phyloP scores from a whole-genome alignment of 805 yeast genomes.

The Zygosaccharomyces bailii region DNA sequence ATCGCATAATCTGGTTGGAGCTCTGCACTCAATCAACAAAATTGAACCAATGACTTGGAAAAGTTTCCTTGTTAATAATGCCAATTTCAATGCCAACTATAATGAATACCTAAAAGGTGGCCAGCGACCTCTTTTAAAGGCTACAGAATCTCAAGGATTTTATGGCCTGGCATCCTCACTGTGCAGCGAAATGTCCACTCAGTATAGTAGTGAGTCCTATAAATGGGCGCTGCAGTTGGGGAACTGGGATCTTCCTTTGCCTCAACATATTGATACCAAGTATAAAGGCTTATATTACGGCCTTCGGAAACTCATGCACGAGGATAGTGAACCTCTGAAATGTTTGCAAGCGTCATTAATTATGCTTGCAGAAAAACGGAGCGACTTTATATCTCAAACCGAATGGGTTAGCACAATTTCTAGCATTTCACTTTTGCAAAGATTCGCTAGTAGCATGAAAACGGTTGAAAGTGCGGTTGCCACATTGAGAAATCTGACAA shows the following conservation, averaged over 20 bases:
- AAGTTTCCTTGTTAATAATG: slow-evolving; percentile 53
- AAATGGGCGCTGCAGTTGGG: slow-evolving; percentile 75
- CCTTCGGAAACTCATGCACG: slow-evolving; percentile 42
- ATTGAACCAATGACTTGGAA: slow-evolving; percentile 38
- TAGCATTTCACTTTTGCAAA: slow-evolving; percentile 16
- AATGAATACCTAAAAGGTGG: slow-evolving; percentile 6
- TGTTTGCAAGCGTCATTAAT: slow-evolving; percentile 11
- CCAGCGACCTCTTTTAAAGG: slow-evolving; percentile 28
- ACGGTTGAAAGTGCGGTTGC: slow-evolving; percentile 1
- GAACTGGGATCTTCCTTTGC: slow-evolving; percentile 69
- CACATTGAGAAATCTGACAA: slow-evolving; percentile 3
- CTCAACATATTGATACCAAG: slow-evolving; percentile 37
- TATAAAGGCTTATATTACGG: slow-evolving; percentile 51
- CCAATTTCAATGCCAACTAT: slow-evolving; percentile 47
- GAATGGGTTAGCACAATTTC: slow-evolving; percentile 25
- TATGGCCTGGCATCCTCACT: slow-evolving; percentile 51
- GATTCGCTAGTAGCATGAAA: slow-evolving; percentile 4
- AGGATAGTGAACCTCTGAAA: slow-evolving; percentile 1
- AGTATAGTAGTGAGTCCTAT: slow-evolving; percentile 36
- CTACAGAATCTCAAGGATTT: slow-evolving; percentile 51
- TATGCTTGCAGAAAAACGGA: slow-evolving; percentile 7
- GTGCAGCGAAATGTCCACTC: slow-evolving; percentile 31
- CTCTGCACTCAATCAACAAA: slow-evolving; percentile 42
- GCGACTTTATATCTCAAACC: slow-evolving; percentile 10
- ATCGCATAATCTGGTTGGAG: slow-evolving; percentile 50